phyloP scores from a whole-genome alignment of 352 stramenopile genomes.

The Thalassiosira livingstoniorum region DNA sequence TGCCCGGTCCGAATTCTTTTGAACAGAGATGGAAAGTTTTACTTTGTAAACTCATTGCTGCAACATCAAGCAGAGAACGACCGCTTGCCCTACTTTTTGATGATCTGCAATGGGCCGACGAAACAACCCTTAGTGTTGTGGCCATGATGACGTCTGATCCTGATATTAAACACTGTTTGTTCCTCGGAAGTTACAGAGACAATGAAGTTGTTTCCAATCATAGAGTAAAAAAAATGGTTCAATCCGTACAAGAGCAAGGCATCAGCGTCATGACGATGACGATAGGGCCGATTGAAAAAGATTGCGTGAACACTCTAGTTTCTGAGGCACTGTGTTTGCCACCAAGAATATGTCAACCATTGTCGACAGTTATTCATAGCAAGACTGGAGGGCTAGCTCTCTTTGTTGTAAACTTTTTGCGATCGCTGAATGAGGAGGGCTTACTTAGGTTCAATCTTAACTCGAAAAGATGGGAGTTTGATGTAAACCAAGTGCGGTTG shows the following conservation, averaged over 20 bases:
- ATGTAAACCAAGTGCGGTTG: constrained; percentile 20
- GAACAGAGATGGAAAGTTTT: constrained; percentile 36
- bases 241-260: constrained; percentile 13
- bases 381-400: constrained; percentile 42
- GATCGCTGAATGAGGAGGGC: constrained; percentile 40
- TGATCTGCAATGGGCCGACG: constrained; percentile 38
- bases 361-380: constrained; percentile 35
- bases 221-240: constrained; percentile 11
- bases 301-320: constrained; percentile 38
- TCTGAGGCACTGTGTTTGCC: constrained; percentile 41
- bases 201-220: constrained; percentile 8
- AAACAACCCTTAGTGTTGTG: constrained; percentile 35
- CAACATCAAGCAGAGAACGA: constrained; percentile 6
- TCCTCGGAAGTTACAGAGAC: constrained; percentile 33
- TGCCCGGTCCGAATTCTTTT: neutral
- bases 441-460: constrained; percentile 38
- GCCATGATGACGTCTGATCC: constrained; percentile 36
- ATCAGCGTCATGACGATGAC: constrained; percentile 36
- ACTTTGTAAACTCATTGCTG: constrained; percentile 37
- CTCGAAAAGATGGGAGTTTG: constrained; percentile 34
- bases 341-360: constrained; percentile 25
- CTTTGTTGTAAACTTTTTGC: constrained; percentile 36
- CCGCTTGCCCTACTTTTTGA: constrained; percentile 41
- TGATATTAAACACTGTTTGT: constrained; percentile 30
- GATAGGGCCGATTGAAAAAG: constrained; percentile 37